Evolutionary conservation across 805 yeast genomes (phyloP).

Genomic region (Starmerella stellata): DNA sequence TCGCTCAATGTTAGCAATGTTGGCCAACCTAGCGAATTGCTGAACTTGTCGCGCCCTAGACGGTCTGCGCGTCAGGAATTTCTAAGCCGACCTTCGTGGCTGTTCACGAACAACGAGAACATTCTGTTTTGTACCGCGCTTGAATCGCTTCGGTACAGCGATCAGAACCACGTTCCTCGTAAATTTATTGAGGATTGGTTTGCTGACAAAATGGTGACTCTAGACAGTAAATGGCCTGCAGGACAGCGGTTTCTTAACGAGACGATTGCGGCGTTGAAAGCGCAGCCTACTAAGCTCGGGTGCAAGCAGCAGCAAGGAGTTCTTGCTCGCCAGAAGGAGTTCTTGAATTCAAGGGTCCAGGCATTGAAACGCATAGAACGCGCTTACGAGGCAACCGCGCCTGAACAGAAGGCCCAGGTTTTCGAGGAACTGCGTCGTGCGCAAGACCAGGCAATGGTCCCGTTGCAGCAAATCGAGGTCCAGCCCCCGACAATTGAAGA

Average conservation of each 20-base stretch:
- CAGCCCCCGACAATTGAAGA: conserved; percentile 10
- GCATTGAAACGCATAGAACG: conserved; percentile 5
- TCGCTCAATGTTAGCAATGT: background rate
- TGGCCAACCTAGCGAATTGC: background rate
- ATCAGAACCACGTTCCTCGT: conserved; percentile 15
- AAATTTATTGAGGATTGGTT: conserved; percentile 15
- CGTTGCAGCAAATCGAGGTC: conserved; percentile 7
- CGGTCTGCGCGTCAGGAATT: conserved; percentile 6
- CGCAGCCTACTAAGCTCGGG: conserved; percentile 4
- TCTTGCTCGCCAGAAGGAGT: conserved; percentile 9
- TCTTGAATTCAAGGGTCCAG: conserved; percentile 6
- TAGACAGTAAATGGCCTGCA: conserved; percentile 14
- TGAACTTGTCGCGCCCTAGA: background rate
- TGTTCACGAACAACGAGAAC: conserved; percentile 13
- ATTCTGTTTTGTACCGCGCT: conserved; percentile 13
- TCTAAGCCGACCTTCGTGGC: conserved; percentile 14
- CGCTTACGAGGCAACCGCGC: conserved; percentile 2
- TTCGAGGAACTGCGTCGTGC: conserved; percentile 5
- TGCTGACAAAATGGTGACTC: conserved; percentile 10
- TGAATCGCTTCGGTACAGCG: conserved; percentile 10
- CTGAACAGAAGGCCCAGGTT: conserved; percentile 4
- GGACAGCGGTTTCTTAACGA: conserved; percentile 10
- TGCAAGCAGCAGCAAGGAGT: conserved; percentile 7
- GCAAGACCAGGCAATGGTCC: conserved; percentile 6
- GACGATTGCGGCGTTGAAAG: conserved; percentile 6